Evolutionary conservation across 2,329 filamentous ascomycete species (phyloP), one percentile per base, ranked within the genome.

Genomic region (Monosporascus sp.): DNA sequence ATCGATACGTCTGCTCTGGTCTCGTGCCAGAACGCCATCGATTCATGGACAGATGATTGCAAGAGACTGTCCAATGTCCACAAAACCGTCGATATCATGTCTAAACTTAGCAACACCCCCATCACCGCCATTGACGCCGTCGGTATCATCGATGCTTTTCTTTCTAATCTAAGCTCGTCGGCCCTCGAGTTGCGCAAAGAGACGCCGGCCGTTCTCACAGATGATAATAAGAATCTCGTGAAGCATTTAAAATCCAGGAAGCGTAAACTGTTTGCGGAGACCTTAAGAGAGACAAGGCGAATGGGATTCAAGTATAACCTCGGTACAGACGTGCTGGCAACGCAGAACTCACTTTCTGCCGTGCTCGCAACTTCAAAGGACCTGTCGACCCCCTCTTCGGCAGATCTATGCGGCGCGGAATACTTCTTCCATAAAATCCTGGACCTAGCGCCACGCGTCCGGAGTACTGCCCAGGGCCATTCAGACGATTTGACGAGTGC

Each of bases 171-270:
- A 31, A 78, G 85, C 49, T 76, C 81, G 0, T 85, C 84, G 1
- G 88, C 91, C 59, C 74, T 81, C 2, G 84, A 91, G 56, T 81
- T 97, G 55, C 87, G 87, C 59, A 90, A 91, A 55, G 88, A 91
- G 59, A 99, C 94, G 0, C 94, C 94, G 0, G 76, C 82, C 0
- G 79, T 80, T n/a, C 73, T 96, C 46, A 96, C 83, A 0, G 90
- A 96, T 26, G 92, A 96, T 44, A 97, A 94, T 69, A 93, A 92
- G 66, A 81, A 86, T 11, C 70, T 81, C 17, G 84, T 97, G 56
- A 92, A 95, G 70, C 90, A 97, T 68, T 83, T 97, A 61, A 97
- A 97, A 76, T 85, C 84, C 3, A 83, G 90, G 63, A 99, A 99
- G 73, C 85, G 91, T 44, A 92, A 91, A 62, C 80, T 97, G 16